phyloP scores from a whole-genome alignment of 148 eudicot genomes.

The Salicornia ramosissima region DNA sequence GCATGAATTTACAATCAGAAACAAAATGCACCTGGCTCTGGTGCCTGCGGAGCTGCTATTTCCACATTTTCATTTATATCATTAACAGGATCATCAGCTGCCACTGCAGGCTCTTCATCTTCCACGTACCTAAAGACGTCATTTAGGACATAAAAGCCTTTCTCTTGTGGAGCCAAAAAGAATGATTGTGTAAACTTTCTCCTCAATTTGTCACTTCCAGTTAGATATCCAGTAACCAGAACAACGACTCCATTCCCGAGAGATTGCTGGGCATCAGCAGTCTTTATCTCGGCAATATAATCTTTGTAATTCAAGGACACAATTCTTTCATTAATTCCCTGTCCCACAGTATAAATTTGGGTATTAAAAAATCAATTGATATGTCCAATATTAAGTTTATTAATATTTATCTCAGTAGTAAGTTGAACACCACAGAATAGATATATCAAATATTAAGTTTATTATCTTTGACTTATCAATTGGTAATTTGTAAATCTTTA shows the following conservation, averaged over 20 bases:
- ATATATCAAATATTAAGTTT: neutral
- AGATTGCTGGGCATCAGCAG: constrained; percentile 85
- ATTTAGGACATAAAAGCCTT: constrained; percentile 79
- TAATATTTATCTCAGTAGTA: too few species aligned
- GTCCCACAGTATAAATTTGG: constrained; percentile 11
- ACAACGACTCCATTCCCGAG: constrained; percentile 66
- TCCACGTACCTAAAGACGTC: constrained; percentile 74
- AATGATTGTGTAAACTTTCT: constrained; percentile 70
- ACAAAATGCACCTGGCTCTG: constrained; percentile 29
- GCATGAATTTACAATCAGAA: neutral
- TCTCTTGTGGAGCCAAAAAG: constrained; percentile 87
- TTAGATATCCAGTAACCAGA: constrained; percentile 74
- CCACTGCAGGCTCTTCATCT: constrained; percentile 26
- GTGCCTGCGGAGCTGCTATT: constrained; percentile 23
- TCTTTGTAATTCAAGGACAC: constrained; percentile 56
- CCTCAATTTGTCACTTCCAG: constrained; percentile 49
- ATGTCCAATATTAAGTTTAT: too few species aligned
- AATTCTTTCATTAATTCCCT: constrained; percentile 73
- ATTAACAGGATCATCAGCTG: constrained; percentile 21
- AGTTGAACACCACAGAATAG: neutral
- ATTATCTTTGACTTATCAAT: too few species aligned
- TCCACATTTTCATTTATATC: constrained; percentile 24
- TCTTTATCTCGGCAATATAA: constrained; percentile 64
- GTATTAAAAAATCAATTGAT: neutral
- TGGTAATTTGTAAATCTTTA: too few species aligned